phyloP scores from a whole-genome alignment of 2,329 filamentous ascomycete species.

The Tolypocladium ophioglossoides region DNA sequence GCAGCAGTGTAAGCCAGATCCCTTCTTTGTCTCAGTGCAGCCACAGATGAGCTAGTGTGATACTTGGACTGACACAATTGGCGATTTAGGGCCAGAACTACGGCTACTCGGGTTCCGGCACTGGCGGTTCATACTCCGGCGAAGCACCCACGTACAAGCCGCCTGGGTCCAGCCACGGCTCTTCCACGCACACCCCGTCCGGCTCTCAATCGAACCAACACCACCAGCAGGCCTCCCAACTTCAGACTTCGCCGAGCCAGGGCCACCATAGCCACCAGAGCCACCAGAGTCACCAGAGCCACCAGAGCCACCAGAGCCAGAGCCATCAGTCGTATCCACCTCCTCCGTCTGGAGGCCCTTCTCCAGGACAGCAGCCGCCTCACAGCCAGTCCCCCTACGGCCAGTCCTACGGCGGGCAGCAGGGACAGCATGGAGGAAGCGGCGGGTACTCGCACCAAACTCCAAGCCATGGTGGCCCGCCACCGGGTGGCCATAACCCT shows the following conservation, averaged over 20 bases:
- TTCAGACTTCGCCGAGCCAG: constrained; percentile 12
- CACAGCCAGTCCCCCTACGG: constrained; percentile 10
- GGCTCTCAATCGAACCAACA: constrained; percentile 18
- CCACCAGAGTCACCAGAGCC: constrained; percentile 5
- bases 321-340: constrained; percentile 12
- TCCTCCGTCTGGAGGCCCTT: constrained; percentile 4
- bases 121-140: constrained; percentile 48
- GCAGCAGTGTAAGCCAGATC: constrained; percentile 16
- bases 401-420: constrained; percentile 10
- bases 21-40: background rate
- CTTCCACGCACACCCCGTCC: constrained; percentile 13
- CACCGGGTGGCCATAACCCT: constrained; percentile 4
- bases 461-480: constrained; percentile 10
- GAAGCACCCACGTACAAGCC: constrained; percentile 42
- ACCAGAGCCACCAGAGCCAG: constrained; percentile 5
- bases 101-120: constrained; percentile 49
- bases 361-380: constrained; percentile 7
- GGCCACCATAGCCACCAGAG: constrained; percentile 8
- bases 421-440: constrained; percentile 12
- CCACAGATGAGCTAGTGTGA: background rate
- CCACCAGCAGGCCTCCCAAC: constrained; percentile 14
- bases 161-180: constrained; percentile 15
- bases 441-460: constrained; percentile 11
- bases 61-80: constrained; percentile 6
- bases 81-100: constrained; percentile 40